A percentile compares a stretch with the other conserved stretches of the same genome.
phyloP scores from a whole-genome alignment of 2,329 filamentous ascomycete species.

The Waltergamsia citrina region DNA sequence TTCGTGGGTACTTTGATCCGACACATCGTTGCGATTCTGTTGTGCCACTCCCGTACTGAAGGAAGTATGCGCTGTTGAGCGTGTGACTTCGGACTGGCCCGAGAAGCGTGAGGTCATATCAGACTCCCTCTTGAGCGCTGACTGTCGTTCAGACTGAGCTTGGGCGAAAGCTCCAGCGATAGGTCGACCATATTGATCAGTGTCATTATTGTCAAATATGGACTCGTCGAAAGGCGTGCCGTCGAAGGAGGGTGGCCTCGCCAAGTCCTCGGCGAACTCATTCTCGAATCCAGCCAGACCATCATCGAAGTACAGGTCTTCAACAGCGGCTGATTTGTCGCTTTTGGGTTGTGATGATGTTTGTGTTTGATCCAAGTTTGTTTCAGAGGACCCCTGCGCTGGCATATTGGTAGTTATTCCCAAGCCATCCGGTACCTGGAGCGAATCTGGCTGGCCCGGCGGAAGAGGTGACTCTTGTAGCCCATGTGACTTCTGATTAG shows the following conservation, averaged over 20 bases:
- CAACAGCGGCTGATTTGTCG: constrained; percentile 21
- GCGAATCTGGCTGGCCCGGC: constrained; percentile 2
- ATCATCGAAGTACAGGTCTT: constrained; percentile 64
- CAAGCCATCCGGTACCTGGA: no score
- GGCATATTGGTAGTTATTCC: no score
- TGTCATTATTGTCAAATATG: constrained; percentile 61
- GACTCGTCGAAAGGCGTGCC: constrained; percentile 59
- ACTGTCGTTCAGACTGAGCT: constrained; percentile 36
- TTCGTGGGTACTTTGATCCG: constrained; percentile 6
- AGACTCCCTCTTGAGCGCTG: constrained; percentile 30
- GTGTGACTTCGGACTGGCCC: constrained; percentile 28
- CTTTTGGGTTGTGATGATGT: background rate
- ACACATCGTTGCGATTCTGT: no score
- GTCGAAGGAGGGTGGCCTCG: constrained; percentile 32
- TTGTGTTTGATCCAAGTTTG: no score
- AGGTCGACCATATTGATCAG: constrained; percentile 51
- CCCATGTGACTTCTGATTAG: constrained; percentile 23
- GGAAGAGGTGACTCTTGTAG: constrained; percentile 5
- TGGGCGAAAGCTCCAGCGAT: constrained; percentile 48
- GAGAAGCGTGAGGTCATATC: constrained; percentile 36
- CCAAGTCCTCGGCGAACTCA: constrained; percentile 36
- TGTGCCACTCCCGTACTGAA: constrained; percentile 20
- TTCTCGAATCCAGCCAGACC: constrained; percentile 41
- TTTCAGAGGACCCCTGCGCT: no score
- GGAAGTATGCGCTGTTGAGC: constrained; percentile 45